Conservation (phyloP, 257 asterid species). For the Buddleja alternifolia region DNA sequence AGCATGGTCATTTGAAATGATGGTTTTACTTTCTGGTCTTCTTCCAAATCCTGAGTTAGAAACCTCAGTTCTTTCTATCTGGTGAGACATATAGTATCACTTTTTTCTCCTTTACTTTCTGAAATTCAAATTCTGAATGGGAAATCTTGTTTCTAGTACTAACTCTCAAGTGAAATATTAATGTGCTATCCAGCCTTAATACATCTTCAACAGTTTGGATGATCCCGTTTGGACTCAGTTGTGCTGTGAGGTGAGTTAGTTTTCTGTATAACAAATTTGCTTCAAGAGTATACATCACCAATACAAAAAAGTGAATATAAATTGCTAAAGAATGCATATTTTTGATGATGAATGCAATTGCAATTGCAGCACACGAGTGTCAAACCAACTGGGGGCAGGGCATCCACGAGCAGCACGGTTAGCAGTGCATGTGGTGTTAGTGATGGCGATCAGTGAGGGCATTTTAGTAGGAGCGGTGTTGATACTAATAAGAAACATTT, state of each 20-base stretch:
- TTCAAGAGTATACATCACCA: too few species aligned
- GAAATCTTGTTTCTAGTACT: background rate
- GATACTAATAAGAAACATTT: constrained; percentile 50
- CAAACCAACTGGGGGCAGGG: constrained; percentile 84
- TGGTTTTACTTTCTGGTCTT: constrained; percentile 88
- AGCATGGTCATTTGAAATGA: constrained; percentile 86
- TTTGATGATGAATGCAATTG: too few species aligned
- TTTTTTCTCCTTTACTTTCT: background rate
- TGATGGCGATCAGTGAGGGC: constrained; percentile 53
- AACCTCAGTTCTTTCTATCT: constrained; percentile 84
- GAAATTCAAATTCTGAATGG: background rate
- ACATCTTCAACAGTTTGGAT: constrained; percentile 78
- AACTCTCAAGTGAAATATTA: constrained; percentile 8
- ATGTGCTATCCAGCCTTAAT: constrained; percentile 62
- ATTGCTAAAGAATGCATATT: too few species aligned
- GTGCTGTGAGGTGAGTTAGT: constrained; percentile 70
- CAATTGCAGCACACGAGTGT: constrained; percentile 71
- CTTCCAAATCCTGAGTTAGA: constrained; percentile 84
- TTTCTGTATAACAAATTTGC: too few species aligned
- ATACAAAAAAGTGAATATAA: too few species aligned
- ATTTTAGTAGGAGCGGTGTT: constrained; percentile 49
- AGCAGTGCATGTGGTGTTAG: constrained; percentile 60
- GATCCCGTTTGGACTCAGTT: constrained; percentile 85
- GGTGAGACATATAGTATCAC: constrained; percentile 39
- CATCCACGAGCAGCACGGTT: constrained; percentile 61